Evolutionary conservation across 2,329 filamentous ascomycete genomes (phyloP), one percentile per base, ranked within the genome.

Genomic region (Neurospora sp.): DNA sequence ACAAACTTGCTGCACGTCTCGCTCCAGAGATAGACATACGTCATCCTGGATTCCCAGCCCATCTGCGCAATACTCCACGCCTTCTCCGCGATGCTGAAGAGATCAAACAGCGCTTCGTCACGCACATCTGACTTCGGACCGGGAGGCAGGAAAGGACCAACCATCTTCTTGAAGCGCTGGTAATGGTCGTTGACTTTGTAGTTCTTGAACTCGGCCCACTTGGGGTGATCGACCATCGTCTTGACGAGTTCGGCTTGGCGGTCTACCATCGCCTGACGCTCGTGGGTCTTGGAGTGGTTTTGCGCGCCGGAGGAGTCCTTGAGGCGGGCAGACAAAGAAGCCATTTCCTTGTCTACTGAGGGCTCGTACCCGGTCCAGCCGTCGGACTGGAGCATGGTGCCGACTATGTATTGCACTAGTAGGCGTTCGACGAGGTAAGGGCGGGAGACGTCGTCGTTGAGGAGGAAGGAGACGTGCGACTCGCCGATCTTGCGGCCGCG

Each of bases 1-100:
- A 77, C 81, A 79, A 85, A 88, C 74, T 83, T 84, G 70, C 77
- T 77, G 70, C 82, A 81, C 10, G 83, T 82, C 70, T 86, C 83
- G 41, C 83, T 83, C 77, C 86, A 88, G 40, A 74, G 69, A 71
- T 76, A 79, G 17, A 74, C 69, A 72, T 79, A 83, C 0, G 77
- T 77, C 28, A 80, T 72, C 0, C 76, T 73, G 1, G 78, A 77
- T 3, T 80, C 81, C 73, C 84, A 81, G 74, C 88, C 82, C 73
- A 81, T 80, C 57, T 80, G 80, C 1, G 83, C 84, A 4, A 85
- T 75, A 40, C 82, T 80, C 79, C 83, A 83, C 0, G 82, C 82
- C 11, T 77, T 74, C 69, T 80, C 78, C 67, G 80, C 77, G 36
- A 86, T 79, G 68, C 72, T 71, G 72, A 80, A 78, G 36, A 86